Percentiles rank a stretch among this genome's conserved stretches.
These are phyloP conservation scores for Colletotrichum chrysophilum DNA, from an alignment of 2,329 filamentous ascomycete genomes.

Conservation along the genomic window DNA sequence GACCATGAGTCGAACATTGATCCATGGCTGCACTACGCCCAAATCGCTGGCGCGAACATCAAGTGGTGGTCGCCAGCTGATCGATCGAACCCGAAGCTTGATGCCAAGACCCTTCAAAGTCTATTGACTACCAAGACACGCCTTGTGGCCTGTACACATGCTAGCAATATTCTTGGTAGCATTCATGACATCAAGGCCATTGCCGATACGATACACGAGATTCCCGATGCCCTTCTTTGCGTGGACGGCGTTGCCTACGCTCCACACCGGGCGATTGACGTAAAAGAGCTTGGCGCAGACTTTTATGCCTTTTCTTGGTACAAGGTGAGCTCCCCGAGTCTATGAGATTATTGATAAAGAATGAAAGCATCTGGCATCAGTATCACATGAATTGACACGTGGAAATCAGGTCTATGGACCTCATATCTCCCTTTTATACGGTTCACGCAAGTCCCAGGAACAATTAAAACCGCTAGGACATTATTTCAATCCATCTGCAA, in stretches of 20 bases:
- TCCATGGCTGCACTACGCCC: conserved; percentile 73
- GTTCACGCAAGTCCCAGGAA: conserved; percentile 58
- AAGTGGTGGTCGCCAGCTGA: conserved; percentile 72
- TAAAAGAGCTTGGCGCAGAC: conserved; percentile 71
- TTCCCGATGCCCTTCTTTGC: conserved; percentile 62
- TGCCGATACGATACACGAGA: conserved; percentile 52
- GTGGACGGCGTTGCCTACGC: conserved; percentile 81
- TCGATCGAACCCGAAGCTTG: conserved; percentile 56
- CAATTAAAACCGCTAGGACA: conserved; percentile 63
- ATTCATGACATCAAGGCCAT: conserved; percentile 68
- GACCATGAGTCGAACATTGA: conserved; percentile 82
- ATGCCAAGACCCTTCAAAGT: background rate
- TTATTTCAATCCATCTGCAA: conserved; percentile 67
- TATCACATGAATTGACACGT: background rate
- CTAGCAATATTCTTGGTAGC: conserved; percentile 74
- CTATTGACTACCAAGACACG: conserved; percentile 55
- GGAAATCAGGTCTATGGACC: conserved; percentile 67
- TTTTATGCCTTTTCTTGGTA: conserved; percentile 83
- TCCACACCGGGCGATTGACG: conserved; percentile 73
- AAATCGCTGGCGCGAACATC: conserved; percentile 61
- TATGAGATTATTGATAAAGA: background rate
- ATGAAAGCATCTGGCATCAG: background rate
- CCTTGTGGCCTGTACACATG: conserved; percentile 75
- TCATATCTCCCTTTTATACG: conserved; percentile 75
- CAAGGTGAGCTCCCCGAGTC: conserved; percentile 49